Base-by-base conservation (phyloP, 2,329 filamentous ascomycete genomes). In the Penicillium occitanis region DNA sequence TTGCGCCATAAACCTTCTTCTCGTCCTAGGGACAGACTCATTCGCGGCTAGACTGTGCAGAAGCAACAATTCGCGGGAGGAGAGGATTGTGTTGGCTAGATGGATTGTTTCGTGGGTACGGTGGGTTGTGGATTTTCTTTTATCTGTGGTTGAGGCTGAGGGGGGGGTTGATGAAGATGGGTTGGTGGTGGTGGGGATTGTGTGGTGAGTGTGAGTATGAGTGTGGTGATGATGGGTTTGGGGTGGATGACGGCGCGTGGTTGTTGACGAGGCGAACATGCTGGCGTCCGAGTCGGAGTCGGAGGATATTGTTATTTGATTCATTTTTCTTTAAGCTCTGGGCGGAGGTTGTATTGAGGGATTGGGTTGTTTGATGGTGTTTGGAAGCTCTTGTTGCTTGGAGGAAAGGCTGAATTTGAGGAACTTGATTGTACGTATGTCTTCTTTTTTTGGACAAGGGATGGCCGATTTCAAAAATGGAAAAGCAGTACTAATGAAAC, bases 1-100 rank as follows among this genome's bases (percentile, higher is more conserved):
- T 50, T 76, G 76, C 7, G 77, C 71, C 33, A 74, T 67, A 64
- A 79, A 78, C 42, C 75, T 74, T 7, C 75, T 73, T 42, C 77
- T 75, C 28, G 76, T 73, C 73, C 79, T 75, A 1, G 78, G 77
- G 60, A 79, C 73, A 48, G 78, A 77, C 76, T 80, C 46, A 11
- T 57, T 40, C 10, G n/a, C 63, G 61, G 74, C 75, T 7, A 80
- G 64, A 0, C 79, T 78, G 66, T 81, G 79, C 3, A 77, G 73
- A 8, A 78, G 76, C 2, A 81, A 69, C 3, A 81, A 61, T 64
- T 81, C 78, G n/a, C 71, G 70, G 64, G 80, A 76, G 53, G 72
- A 72, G 5, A 80, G 67, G 8, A 80, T 73, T n/a, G 72, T 74
- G 14, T 80, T 71, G 1, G 77, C 75, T 3, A 76, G 76, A 48